Evolutionary conservation across 345 rosid genomes (phyloP).

Genomic region (Punica granatum): DNA sequence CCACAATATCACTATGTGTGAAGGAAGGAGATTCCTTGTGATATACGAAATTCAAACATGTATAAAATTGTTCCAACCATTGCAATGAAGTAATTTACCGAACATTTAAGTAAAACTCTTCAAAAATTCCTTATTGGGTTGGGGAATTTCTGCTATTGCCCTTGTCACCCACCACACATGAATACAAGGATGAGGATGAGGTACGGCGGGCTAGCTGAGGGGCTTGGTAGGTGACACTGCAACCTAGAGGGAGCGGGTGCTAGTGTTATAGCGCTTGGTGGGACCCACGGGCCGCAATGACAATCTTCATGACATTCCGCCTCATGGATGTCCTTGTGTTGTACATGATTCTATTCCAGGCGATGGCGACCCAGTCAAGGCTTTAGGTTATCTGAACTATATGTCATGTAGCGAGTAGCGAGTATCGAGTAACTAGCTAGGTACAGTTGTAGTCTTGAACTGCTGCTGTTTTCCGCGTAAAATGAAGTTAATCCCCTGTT

Average conservation of each 20-base stretch:
- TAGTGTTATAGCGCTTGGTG: slow-evolving; percentile 90
- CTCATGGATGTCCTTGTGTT: slow-evolving; percentile 72
- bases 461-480: background rate
- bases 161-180: too few species aligned
- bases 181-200: slow-evolving; percentile 83
- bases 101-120: too few species aligned
- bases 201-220: slow-evolving; percentile 84
- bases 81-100: too few species aligned
- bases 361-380: slow-evolving; percentile 67
- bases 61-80: too few species aligned
- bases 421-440: too few species aligned
- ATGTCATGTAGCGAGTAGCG: background rate
- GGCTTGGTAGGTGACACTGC: slow-evolving; percentile 94
- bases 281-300: slow-evolving; percentile 88
- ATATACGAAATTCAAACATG: too few species aligned
- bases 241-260: slow-evolving; percentile 86
- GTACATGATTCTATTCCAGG: slow-evolving; percentile 88
- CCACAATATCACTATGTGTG: too few species aligned
- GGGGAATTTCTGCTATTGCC: too few species aligned
- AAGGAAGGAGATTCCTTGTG: too few species aligned
- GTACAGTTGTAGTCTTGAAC: background rate
- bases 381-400: slow-evolving; percentile 28
- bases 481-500: background rate
- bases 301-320: slow-evolving; percentile 64
- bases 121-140: too few species aligned